These are phyloP conservation scores for Macrocystidia cucumis DNA, from an alignment of 1,284 basidiomycete genomes.

Conservation along the genomic window DNA sequence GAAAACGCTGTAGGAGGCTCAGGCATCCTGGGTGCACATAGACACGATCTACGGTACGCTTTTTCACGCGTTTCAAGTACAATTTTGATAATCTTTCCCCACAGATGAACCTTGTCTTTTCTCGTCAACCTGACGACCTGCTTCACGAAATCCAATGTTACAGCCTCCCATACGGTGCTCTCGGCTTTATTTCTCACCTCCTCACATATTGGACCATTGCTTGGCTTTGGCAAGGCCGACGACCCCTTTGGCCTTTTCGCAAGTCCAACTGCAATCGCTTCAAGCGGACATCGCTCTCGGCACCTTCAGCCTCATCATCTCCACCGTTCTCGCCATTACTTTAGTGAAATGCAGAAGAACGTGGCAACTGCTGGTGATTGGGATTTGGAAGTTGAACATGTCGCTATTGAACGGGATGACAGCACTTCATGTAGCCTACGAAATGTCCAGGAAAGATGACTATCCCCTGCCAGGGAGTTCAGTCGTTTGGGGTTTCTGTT, in stretches of 20 bases:
- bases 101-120: no score
- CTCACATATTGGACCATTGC: slow-evolving; percentile 1
- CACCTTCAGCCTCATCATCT: neutral
- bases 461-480: slow-evolving; percentile 4
- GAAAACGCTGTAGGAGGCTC: no score
- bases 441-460: slow-evolving; percentile 1
- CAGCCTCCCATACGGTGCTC: slow-evolving; percentile 1
- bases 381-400: slow-evolving; percentile 12
- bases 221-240: neutral
- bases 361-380: slow-evolving; percentile 12
- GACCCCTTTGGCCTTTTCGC: neutral
- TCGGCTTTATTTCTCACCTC: neutral
- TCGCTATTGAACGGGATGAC: slow-evolving; percentile 12
- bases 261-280: neutral
- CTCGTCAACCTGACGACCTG: no score
- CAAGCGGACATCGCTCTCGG: slow-evolving; percentile 9
- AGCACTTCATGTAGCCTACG: slow-evolving; percentile 8
- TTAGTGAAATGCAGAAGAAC: slow-evolving; percentile 8
- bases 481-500: slow-evolving; percentile 14
- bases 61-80: no score
- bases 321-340: slow-evolving; percentile 3
- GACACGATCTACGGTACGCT: no score
- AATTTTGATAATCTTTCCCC: no score
- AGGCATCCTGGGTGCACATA: no score
- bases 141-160: slow-evolving; percentile 1